Percentiles rank a stretch among this genome's conserved stretches.
Evolutionary conservation across 2,329 filamentous ascomycete genomes (phyloP).

Genomic region (Fusarium sacchari): DNA sequence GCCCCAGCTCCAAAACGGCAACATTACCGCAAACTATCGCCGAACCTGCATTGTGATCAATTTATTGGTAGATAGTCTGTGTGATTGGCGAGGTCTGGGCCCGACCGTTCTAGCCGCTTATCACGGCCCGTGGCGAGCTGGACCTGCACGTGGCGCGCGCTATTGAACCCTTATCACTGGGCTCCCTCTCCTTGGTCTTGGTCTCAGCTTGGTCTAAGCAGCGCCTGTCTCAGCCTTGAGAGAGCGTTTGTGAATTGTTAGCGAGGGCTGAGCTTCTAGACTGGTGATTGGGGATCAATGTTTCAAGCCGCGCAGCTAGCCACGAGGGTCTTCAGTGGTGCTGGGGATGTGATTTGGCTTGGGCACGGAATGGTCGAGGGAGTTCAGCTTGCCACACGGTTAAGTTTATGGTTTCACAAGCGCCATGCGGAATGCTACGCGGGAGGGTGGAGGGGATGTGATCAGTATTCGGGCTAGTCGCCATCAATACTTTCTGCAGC

Average conservation of each 20-base stretch:
- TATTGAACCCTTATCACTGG: neutral
- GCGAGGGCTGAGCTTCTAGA: neutral
- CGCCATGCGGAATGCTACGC: neutral
- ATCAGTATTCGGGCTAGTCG: neutral
- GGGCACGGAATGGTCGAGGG: neutral
- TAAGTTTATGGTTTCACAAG: neutral
- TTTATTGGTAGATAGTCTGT: neutral
- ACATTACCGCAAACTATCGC: neutral
- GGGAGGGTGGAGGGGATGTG: neutral
- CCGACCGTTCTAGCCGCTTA: neutral
- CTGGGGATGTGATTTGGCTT: neutral
- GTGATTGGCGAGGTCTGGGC: neutral
- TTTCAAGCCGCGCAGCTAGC: neutral
- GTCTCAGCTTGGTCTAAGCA: neutral
- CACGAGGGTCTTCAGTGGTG: neutral
- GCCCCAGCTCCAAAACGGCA: neutral
- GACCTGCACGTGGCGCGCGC: neutral
- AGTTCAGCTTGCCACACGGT: neutral
- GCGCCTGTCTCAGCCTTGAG: neutral
- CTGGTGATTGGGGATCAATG: neutral
- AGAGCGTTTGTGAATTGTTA: neutral
- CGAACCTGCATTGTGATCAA: neutral
- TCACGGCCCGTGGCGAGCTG: neutral
- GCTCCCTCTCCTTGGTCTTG: neutral
- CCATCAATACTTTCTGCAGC: neutral